Evolutionary conservation across 176 grass and related monocot species (phyloP), one percentile per base, ranked within the genome.

Genomic region (Carex parvula): DNA sequence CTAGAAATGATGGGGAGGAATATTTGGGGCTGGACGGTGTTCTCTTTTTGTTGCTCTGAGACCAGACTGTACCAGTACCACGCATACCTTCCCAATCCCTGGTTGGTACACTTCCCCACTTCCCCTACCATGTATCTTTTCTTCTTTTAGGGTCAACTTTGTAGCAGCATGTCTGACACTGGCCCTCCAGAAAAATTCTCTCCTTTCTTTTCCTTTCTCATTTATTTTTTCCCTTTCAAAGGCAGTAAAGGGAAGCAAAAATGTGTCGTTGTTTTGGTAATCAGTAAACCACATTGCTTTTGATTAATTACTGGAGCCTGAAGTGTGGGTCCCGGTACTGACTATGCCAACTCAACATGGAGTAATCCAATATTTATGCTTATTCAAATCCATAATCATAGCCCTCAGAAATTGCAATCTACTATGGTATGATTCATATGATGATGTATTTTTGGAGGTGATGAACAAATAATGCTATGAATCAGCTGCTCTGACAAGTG

Each of bases 21-120:
- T 74, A 74, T 73, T 73, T 73, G 44, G 42, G 39, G 44, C 9
- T 74, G 70, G 70, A 24, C 70, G 70, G 70, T 74, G 70, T 74
- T 74, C 44, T 74, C 70, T 74, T 74, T 74, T 52, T 74, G 70
- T 74, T 74, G 41, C 70, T 74, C 70, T 74, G 10, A 74, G n/a
- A 50, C 10, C 44, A 50, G 3, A 26, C 68, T 71, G 30, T 68
- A 67, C 64, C 68, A 70, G 68, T 41, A 22, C 2, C 66, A 70
- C 64, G 6, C 13, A 14, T 39, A 8, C 26, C 62, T 12, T 29
- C 37, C 37, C 37, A 39, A 39, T 64, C 62, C 6, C 39, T 17
- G 2, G 3, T 41, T 70, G 66, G 66, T 70, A 70, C 65, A 69
- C 24, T 69, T 41, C 15, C 39, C 69, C 70, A 73, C 70, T 48